phyloP scores from a whole-genome alignment of 768 basidiomycete species.

The Lyophyllum shimeji region DNA sequence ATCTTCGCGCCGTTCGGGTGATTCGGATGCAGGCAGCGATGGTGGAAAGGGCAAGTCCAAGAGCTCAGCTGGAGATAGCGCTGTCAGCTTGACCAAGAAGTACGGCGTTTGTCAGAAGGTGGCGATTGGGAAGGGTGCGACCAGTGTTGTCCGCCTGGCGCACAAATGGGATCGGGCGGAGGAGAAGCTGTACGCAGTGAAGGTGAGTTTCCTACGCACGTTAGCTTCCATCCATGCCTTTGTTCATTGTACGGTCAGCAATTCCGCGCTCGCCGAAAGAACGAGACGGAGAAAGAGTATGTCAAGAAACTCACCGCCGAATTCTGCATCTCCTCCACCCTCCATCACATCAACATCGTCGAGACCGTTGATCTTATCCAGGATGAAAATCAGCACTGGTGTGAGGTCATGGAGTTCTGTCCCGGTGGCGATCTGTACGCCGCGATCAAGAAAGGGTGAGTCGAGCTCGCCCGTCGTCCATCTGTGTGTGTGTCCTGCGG shows the following conservation, averaged over 20 bases:
- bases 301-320: slow-evolving; percentile 99
- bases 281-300: slow-evolving; percentile 98
- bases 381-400: slow-evolving; percentile 95
- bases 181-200: slow-evolving; percentile 97
- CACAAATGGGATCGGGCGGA: slow-evolving; percentile 98
- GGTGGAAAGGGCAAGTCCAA: slow-evolving; percentile 26
- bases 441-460: slow-evolving; percentile 93
- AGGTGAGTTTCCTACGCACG: slow-evolving; percentile 52
- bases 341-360: slow-evolving; percentile 93
- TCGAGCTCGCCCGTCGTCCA: slow-evolving; percentile 31
- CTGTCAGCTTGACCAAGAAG: slow-evolving; percentile 67
- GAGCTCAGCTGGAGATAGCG: slow-evolving; percentile 45
- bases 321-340: slow-evolving; percentile 96
- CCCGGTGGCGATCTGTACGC: slow-evolving; percentile 98
- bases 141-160: slow-evolving; percentile 91
- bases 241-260: slow-evolving; percentile 51
- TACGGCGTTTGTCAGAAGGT: slow-evolving; percentile 97
- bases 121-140: slow-evolving; percentile 98
- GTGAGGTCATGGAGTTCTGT: slow-evolving; percentile 99
- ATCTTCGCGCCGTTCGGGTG: slow-evolving; percentile 54
- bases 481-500: slow-evolving; percentile 8
- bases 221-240: slow-evolving; percentile 1
- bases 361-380: slow-evolving; percentile 99
- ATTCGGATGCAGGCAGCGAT: slow-evolving; percentile 51
- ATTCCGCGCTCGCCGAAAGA: slow-evolving; percentile 97